Percentiles rank a stretch among this genome's conserved stretches.
Evolutionary conservation across 805 yeast genomes (phyloP).

Genomic region (Hanseniaspora clermontiae): DNA sequence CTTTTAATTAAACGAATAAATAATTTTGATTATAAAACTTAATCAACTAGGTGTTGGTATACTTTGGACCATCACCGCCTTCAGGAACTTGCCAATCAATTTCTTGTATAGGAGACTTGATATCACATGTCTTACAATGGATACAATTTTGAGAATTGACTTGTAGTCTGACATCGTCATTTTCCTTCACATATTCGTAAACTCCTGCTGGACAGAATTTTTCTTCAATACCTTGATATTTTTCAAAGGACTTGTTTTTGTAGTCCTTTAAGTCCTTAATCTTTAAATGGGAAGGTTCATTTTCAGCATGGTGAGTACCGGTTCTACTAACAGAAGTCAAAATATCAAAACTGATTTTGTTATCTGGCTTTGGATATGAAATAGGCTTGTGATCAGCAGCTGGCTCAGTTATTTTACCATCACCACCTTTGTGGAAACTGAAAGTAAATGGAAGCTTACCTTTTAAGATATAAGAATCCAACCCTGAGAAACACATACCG

Average conservation of each 20-base stretch:
- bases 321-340: constrained; percentile 92
- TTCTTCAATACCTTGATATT: constrained; percentile 74
- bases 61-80: constrained; percentile 98
- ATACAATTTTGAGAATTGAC: constrained; percentile 95
- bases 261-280: constrained; percentile 56
- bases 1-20: too few species aligned
- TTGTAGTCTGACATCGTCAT: constrained; percentile 68
- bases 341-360: constrained; percentile 79
- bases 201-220: constrained; percentile 98
- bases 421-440: constrained; percentile 46
- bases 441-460: constrained; percentile 89
- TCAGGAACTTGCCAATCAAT: constrained; percentile 96
- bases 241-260: constrained; percentile 56
- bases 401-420: constrained; percentile 54
- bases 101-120: constrained; percentile 89
- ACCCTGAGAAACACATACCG: constrained; percentile 74
- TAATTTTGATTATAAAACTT: background rate
- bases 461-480: constrained; percentile 61
- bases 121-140: constrained; percentile 97
- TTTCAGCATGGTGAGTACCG: constrained; percentile 91
- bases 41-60: constrained; percentile 56
- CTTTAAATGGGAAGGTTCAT: constrained; percentile 79
- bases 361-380: constrained; percentile 92
- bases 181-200: constrained; percentile 75
- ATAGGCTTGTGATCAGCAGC: constrained; percentile 61